Base-by-base conservation (phyloP, 306 rosid species). In the Quercus engelmannii region DNA sequence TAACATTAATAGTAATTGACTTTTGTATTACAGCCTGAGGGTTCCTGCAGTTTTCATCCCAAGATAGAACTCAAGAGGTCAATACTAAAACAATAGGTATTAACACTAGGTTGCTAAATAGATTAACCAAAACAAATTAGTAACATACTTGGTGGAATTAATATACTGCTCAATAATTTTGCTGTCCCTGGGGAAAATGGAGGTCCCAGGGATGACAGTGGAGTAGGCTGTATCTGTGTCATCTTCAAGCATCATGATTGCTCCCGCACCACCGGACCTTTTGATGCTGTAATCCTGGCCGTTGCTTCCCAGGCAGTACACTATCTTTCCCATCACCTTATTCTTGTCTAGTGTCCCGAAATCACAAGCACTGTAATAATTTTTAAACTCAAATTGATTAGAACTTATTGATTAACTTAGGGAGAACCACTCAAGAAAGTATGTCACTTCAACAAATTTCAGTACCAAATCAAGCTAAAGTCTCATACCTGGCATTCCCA, bases 241-340 rank as follows among this genome's bases (percentile, higher is more conserved):
- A 17, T 77, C 80, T 4, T 79, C 51, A 26, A 75, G 51, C n/a
- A 82, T 85, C 84, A 88, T 76, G 41, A 94, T 86, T 23, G 86
- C 65, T 51, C 97, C 98, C 28, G 74, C 81, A n/a, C 97, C 97
- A 14, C 86, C 90, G 13, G 83, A 64, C 5, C 83, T 80, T 31
- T 80, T 46, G 33, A 94, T 91, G 78, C 64, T 78, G 54, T 23
- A 20, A 76, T 92, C 97, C 70, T 79, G 90, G 26, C 33, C 21
- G 13, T 72, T 2, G 6, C 76, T 77, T 6, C 87, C 94, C 52
- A 23, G 10, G 81, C 98, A 94, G 74, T 82, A 88, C 85, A 92
- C 92, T 61, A 92, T 88, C 76, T 35, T 94, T 2, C 95, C 97
- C 83, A 56, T 76, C 87, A 94, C 97, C 73, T 82, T 86, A 71